These are phyloP conservation scores for Globisporangium spinosum DNA, from an alignment of 352 stramenopile genomes.

Conservation along the genomic window DNA sequence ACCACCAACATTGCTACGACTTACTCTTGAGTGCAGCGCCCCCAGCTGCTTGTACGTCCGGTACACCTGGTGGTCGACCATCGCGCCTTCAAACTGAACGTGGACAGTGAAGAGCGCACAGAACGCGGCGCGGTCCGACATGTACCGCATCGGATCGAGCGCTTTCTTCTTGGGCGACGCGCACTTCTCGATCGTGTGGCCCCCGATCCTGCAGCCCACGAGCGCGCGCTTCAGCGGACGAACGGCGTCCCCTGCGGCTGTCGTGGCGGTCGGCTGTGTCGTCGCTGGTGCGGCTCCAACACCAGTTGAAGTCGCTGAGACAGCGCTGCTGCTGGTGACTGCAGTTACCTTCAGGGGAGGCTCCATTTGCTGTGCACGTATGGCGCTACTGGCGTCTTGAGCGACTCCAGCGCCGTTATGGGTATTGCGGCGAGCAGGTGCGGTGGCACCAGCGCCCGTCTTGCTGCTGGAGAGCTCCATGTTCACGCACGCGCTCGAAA, in stretches of 20 bases:
- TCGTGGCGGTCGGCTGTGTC: neutral
- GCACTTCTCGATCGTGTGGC: conserved; percentile 64
- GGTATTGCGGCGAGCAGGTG: neutral
- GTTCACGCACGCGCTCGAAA: neutral
- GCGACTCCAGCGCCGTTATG: neutral
- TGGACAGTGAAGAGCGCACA: conserved; percentile 59
- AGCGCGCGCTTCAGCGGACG: conserved; percentile 12
- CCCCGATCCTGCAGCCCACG: conserved; percentile 41
- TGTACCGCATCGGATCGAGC: conserved; percentile 65
- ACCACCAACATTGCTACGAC: neutral
- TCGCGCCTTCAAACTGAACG: conserved; percentile 41
- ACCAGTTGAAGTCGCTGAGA: neutral
- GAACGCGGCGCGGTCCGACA: conserved; percentile 47
- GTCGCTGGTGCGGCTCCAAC: neutral
- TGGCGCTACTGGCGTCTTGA: neutral
- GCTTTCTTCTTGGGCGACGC: conserved; percentile 65
- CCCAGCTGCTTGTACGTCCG: conserved; percentile 69
- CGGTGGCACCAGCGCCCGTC: neutral
- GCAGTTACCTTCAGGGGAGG: neutral
- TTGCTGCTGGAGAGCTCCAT: neutral
- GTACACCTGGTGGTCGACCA: conserved; percentile 41
- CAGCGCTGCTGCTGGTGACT: neutral
- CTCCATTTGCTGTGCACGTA: neutral
- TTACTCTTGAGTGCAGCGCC: conserved; percentile 46
- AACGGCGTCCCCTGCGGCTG: neutral